Conservation (phyloP, 225 moss, liverwort and hornwort species). For the Pseudoscleropodium purum region DNA sequence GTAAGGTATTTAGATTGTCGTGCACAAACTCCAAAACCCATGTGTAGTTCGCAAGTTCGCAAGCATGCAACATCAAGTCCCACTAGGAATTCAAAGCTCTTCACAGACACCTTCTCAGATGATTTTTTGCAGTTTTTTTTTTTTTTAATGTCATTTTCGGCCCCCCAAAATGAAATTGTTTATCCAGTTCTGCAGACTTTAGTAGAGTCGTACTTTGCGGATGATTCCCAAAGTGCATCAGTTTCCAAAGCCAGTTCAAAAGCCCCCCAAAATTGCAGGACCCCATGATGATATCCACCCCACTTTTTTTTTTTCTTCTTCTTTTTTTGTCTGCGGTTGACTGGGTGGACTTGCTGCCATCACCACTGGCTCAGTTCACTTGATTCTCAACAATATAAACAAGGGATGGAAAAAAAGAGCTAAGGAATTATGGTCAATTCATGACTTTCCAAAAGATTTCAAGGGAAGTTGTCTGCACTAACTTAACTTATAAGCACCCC, state of each 20-base stretch:
- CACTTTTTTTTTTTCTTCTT: background rate
- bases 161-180: background rate
- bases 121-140: too few species aligned
- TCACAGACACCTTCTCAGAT: accelerated
- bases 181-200: background rate
- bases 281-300: background rate
- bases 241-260: background rate
- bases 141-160: too few species aligned
- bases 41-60: background rate
- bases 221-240: background rate
- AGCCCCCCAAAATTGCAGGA: background rate
- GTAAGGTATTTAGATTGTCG: background rate
- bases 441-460: background rate
- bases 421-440: background rate
- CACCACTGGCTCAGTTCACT: too few species aligned
- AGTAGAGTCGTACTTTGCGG: background rate
- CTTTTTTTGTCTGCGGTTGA: background rate
- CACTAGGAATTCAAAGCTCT: background rate
- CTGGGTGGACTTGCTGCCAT: background rate
- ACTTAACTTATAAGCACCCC: background rate
- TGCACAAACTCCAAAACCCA: background rate
- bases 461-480: background rate
- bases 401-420: background rate
- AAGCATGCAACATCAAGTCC: background rate
- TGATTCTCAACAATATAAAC: background rate